A percentile compares a stretch with the other conserved stretches of the same genome.
Conservation (phyloP, 192 early-diverging fungal genomes). For the Phlyctochytrium bullatum region DNA sequence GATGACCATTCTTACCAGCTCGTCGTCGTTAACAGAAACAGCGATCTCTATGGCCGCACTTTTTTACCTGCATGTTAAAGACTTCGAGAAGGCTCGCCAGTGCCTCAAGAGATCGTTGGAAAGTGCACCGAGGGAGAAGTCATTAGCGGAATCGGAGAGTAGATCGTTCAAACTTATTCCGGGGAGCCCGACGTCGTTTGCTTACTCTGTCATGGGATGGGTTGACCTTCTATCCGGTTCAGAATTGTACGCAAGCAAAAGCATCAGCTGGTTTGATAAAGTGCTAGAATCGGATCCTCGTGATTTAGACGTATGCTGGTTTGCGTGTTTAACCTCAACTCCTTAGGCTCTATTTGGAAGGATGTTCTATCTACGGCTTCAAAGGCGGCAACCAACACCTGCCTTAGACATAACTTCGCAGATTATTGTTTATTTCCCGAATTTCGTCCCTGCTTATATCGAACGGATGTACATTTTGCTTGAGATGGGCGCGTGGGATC, state of each 20-base stretch:
- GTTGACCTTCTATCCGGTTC: constrained; percentile 36
- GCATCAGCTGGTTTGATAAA: constrained; percentile 48
- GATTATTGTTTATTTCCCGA: constrained; percentile 43
- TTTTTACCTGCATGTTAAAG: constrained; percentile 37
- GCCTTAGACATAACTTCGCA: constrained; percentile 49
- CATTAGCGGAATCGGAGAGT: too few relatives aligned
- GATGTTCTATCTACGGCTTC: constrained; percentile 30
- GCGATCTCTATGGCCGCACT: constrained; percentile 32
- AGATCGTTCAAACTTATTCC: too few relatives aligned
- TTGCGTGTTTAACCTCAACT: constrained; percentile 8
- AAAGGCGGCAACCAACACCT: constrained; percentile 30
- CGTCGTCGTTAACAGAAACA: constrained; percentile 20
- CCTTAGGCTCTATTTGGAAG: constrained; percentile 43
- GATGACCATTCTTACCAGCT: constrained; percentile 36
- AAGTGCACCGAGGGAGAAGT: too few relatives aligned
- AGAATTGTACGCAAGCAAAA: constrained; percentile 24
- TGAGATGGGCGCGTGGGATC: constrained; percentile 48
- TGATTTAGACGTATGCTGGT: constrained; percentile 40
- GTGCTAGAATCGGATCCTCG: constrained; percentile 41
- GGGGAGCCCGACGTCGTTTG: too few relatives aligned
- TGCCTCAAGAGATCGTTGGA: too few relatives aligned
- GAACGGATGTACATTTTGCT: constrained; percentile 49
- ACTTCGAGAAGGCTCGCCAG: constrained; percentile 24
- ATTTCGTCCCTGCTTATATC: constrained; percentile 51
- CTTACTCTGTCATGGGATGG: constrained; percentile 43